Conservation (phyloP, 305 asterid species). For the Solanum hybrid region DNA sequence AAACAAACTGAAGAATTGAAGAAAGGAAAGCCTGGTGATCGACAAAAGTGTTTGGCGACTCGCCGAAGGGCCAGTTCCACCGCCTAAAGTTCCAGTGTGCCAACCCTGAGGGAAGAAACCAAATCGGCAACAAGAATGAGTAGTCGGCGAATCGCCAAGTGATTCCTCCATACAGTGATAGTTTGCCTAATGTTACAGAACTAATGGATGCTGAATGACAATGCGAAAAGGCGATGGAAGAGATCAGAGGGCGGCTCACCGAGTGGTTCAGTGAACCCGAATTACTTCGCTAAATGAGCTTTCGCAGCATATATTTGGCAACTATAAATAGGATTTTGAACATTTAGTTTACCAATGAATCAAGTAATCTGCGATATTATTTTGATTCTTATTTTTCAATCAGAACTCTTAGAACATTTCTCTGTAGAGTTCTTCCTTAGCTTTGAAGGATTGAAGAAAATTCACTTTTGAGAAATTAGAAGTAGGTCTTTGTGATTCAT, state of each 20-base stretch:
- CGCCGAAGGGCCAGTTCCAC: no score
- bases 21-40: not conserved
- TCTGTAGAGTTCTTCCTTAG: not conserved
- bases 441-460: not conserved
- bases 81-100: not conserved
- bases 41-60: no score
- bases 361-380: no score
- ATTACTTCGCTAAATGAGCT: no score
- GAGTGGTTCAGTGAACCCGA: not conserved
- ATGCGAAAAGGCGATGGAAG: no score
- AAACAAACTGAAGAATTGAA: not conserved
- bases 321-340: not conserved
- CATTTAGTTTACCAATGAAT: not conserved
- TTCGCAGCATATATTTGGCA: no score
- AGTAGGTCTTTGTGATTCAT: not conserved
- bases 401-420: not conserved
- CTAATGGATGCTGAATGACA: not conserved
- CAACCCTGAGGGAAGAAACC: not conserved
- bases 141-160: not conserved
- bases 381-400: no score
- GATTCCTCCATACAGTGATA: not conserved
- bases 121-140: not conserved
- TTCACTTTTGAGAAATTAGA: not conserved
- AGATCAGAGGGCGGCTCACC: not conserved
- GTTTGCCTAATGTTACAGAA: not conserved